Conservation (phyloP, 768 basidiomycete species). For the Clitopilus hobsonii region DNA sequence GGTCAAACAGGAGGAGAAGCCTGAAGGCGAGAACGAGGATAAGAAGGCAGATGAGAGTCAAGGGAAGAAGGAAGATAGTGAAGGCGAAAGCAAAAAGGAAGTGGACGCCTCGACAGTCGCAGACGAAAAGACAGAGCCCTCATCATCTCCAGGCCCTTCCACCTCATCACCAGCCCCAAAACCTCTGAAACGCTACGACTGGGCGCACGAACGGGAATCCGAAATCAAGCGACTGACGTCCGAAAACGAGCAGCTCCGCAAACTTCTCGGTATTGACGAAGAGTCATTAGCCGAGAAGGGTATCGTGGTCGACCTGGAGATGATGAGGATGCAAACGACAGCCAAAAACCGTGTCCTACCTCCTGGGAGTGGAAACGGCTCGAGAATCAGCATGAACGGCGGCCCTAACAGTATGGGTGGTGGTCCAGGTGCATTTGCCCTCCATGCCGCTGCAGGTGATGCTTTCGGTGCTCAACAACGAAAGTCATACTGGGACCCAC, state of each 20-base stretch:
- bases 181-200: constrained; percentile 58
- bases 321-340: constrained; percentile 21
- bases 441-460: not conserved
- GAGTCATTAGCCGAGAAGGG: constrained; percentile 48
- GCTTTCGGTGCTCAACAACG: not conserved
- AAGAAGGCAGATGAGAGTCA: too few relatives aligned
- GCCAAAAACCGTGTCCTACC: not conserved
- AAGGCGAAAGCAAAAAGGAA: too few relatives aligned
- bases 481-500: not conserved
- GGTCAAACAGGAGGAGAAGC: too few relatives aligned
- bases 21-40: constrained; percentile 18
- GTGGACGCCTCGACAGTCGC: too few relatives aligned
- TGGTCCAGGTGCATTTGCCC: not conserved
- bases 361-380: not conserved
- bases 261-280: constrained; percentile 70
- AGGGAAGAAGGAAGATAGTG: too few relatives aligned
- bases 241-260: constrained; percentile 80
- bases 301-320: constrained; percentile 46
- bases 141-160: too few relatives aligned
- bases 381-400: too few relatives aligned
- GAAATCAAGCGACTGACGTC: constrained; percentile 79
- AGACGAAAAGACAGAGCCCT: too few relatives aligned
- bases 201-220: constrained; percentile 82
- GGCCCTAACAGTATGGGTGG: not conserved
- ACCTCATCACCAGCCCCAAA: too few relatives aligned